Evolutionary conservation across 2,329 filamentous ascomycete species (phyloP), one percentile per base, ranked within the genome.

Genomic region (Cladosporium sp.): DNA sequence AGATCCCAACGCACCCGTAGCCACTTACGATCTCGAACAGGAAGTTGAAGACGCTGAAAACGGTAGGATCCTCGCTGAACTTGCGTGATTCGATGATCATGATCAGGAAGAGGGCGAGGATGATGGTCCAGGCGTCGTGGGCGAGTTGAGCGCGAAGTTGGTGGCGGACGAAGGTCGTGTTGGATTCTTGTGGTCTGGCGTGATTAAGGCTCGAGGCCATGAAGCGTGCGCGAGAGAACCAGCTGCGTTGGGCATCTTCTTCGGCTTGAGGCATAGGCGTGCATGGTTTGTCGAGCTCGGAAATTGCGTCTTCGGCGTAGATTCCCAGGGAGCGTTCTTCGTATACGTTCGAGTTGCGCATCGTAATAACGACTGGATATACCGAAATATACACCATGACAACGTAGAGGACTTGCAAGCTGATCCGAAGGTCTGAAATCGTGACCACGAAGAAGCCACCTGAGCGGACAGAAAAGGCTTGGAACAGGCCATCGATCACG

Each of bases 371-470:
- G 35, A 88, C 84, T 0, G 87, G 86, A 66, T 86, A 87, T 4
- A 85, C 82, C 5, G 83, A 83, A 56, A 89, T 87, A 74, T 88
- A 89, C 86, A 89, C 89, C 86, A 89, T 88, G 53, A 86, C 80
- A 0, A 88, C 78, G 65, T 87, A 84, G 37, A 86, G 81, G 40
- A 88, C 81, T 66, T 87, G 86, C 0, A 87, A 80, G 2, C 80
- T 82, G 5, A 86, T 84, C 44, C 82, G 84, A 2, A 87, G 78
- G 0, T 72, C 73, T 3, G 83, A 74, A 14, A 76, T 75, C 21
- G 78, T 73, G 35, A 87, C 79, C 53, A 86, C 71, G 76, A 85
- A 76, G 79, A 80, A 75, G 71, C 85, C 76, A 67, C 85, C 73
- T 74, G 80, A 78, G 72, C 85, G 68, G 66, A 83, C 73, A 68